phyloP scores from a whole-genome alignment of 2,329 filamentous ascomycete species.

The Fusarium sp. region DNA sequence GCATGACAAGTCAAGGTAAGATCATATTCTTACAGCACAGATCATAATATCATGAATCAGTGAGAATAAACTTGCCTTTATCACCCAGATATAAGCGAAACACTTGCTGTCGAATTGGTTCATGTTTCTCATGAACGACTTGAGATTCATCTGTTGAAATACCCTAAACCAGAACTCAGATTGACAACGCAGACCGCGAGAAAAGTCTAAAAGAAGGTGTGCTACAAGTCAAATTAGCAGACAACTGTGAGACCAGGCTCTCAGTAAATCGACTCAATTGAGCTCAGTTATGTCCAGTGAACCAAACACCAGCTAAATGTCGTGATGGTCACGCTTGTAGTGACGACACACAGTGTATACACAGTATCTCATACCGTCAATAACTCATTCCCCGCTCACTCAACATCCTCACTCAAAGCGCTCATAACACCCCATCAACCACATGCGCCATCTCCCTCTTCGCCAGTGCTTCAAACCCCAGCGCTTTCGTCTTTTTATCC shows the following conservation, averaged over 20 bases:
- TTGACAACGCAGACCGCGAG: neutral
- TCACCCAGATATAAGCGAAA: too few relatives aligned
- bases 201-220: accelerated
- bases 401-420: neutral
- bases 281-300: neutral
- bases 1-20: too few relatives aligned
- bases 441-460: neutral
- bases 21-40: too few relatives aligned
- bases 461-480: neutral
- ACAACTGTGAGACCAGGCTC: accelerated
- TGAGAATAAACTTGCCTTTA: too few relatives aligned
- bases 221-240: accelerated
- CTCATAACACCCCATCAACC: neutral
- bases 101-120: too few relatives aligned
- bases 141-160: neutral
- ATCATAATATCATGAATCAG: too few relatives aligned
- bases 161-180: neutral
- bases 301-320: neutral
- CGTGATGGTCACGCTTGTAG: neutral
- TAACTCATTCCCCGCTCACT: constrained; percentile 1
- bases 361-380: neutral
- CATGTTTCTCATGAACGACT: neutral
- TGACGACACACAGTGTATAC: neutral
- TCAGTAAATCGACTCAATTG: neutral
- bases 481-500: neutral